phyloP scores from a whole-genome alignment of 2,329 filamentous ascomycete genomes.

The Ophiocordyceps camponoti-floridani region DNA sequence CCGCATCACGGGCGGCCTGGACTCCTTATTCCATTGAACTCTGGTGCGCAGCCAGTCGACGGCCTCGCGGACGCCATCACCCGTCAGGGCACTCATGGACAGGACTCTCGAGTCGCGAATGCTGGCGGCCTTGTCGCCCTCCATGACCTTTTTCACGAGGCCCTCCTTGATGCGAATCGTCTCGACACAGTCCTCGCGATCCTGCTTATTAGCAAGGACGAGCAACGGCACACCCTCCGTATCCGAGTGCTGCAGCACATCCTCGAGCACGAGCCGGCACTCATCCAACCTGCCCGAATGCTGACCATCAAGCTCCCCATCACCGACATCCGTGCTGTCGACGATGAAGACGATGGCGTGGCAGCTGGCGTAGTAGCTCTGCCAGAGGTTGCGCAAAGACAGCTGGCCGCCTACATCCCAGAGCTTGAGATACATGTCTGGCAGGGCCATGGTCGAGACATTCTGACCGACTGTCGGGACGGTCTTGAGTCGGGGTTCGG shows the following conservation, averaged over 20 bases:
- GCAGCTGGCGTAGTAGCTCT: constrained; percentile 83
- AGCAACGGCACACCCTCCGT: constrained; percentile 82
- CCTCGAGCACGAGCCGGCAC: constrained; percentile 76
- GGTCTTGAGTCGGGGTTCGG: constrained; percentile 57
- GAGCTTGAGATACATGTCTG: constrained; percentile 93
- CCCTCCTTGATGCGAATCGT: constrained; percentile 96
- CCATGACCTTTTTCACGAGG: constrained; percentile 84
- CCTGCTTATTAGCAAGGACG: constrained; percentile 93
- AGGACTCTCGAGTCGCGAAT: constrained; percentile 83
- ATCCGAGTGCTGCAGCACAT: constrained; percentile 72
- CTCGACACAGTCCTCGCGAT: constrained; percentile 92
- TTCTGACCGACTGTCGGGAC: constrained; percentile 97
- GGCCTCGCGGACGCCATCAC: constrained; percentile 75
- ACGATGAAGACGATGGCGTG: constrained; percentile 98
- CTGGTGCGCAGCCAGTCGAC: constrained; percentile 92
- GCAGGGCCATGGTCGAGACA: constrained; percentile 75
- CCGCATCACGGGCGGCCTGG: constrained; percentile 79
- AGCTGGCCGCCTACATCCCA: constrained; percentile 97
- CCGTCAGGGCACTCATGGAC: constrained; percentile 79
- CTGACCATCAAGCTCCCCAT: constrained; percentile 46
- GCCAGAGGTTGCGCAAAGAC: constrained; percentile 77
- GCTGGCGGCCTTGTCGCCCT: constrained; percentile 73
- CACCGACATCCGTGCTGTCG: constrained; percentile 83
- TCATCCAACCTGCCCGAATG: constrained; percentile 55
- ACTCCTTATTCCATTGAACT: constrained; percentile 94